Evolutionary conservation across 164 flowering plant species (phyloP), one percentile per base, ranked within the genome.

Genomic region (Litsea cubeba): DNA sequence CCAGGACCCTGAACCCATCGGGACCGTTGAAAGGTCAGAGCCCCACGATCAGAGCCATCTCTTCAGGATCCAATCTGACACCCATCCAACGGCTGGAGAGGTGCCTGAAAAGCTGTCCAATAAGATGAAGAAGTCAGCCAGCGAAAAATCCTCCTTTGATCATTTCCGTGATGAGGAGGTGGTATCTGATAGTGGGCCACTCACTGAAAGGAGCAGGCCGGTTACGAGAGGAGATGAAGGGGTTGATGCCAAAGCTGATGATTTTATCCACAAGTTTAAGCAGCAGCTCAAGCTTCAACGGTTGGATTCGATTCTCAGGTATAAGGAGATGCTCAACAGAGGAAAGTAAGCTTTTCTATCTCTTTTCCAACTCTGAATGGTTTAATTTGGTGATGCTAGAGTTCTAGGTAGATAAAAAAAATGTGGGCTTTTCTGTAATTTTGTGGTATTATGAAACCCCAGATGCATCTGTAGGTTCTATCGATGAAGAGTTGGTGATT

Each of bases 211-310:
- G 46, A 57, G 69, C 50, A 68, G 30, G 26, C 8, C 18, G 40
- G 12, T 10, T 2, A 60, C 24, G 58, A 73, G 72, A 4, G 87
- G 68, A 5, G 87, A 82, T 14, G 85, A 78, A 17, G 84, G 60
- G 62, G 92, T 85, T 15, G 88, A 88, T 74, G 83, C 79, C 3
- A 83, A 77, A 67, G 88, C 89, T 1, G 89, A 88, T 72, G 87
- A 88, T 46, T 88, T 88, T 71, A 88, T 88, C 22, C 82, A 82
- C 71, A 80, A 50, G 79, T 87, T 88, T 65, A 83, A 83, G 77
- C 87, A 88, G 75, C 88, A 88, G 78, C 66, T 86, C 71, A 81
- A 83, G 73, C 24, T 86, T 71, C 89, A 86, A 81, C 79, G 87
- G 72, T 60, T 84, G 18, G 84, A 88, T 17, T 88, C 89, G 17